Evolutionary conservation across 2,329 filamentous ascomycete genomes (phyloP).

Genomic region (Ascosphaera apis): DNA sequence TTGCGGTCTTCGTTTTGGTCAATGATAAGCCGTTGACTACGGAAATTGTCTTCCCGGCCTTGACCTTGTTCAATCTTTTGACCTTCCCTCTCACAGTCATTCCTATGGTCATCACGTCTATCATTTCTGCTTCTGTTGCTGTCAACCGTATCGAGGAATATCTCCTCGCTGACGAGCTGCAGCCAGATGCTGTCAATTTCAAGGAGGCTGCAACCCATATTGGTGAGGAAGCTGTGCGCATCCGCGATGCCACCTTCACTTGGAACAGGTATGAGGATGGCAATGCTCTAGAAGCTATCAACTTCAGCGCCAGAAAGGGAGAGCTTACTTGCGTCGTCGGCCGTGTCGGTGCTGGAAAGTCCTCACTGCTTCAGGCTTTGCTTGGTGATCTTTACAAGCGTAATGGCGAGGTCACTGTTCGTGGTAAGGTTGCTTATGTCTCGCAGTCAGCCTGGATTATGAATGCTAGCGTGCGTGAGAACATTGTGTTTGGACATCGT

Average conservation of each 20-base stretch:
- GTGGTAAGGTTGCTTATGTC: constrained; percentile 71
- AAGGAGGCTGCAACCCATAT: constrained; percentile 47
- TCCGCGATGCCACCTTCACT: constrained; percentile 72
- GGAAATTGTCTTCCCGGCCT: constrained; percentile 83
- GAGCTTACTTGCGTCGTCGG: constrained; percentile 85
- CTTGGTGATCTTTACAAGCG: constrained; percentile 84
- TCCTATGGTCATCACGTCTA: constrained; percentile 92
- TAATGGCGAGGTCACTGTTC: constrained; percentile 58
- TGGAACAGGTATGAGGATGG: constrained; percentile 65
- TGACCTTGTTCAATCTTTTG: constrained; percentile 84
- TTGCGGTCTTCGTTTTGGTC: constrained; percentile 79
- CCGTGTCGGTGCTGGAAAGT: constrained; percentile 85
- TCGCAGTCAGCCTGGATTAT: constrained; percentile 90
- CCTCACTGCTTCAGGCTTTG: constrained; percentile 68
- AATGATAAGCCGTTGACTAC: constrained; percentile 62
- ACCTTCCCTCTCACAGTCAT: constrained; percentile 86
- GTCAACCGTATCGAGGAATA: constrained; percentile 67
- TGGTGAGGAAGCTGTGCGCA: constrained; percentile 67
- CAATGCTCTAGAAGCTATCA: constrained; percentile 55
- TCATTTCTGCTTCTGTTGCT: constrained; percentile 89
- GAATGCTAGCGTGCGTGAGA: constrained; percentile 92
- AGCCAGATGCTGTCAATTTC: constrained; percentile 53
- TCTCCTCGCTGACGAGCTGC: constrained; percentile 71
- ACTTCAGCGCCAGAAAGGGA: constrained; percentile 74
- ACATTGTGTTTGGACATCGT: constrained; percentile 87